phyloP scores from a whole-genome alignment of 2,329 filamentous ascomycete species.

The Phyllachora maydis region DNA sequence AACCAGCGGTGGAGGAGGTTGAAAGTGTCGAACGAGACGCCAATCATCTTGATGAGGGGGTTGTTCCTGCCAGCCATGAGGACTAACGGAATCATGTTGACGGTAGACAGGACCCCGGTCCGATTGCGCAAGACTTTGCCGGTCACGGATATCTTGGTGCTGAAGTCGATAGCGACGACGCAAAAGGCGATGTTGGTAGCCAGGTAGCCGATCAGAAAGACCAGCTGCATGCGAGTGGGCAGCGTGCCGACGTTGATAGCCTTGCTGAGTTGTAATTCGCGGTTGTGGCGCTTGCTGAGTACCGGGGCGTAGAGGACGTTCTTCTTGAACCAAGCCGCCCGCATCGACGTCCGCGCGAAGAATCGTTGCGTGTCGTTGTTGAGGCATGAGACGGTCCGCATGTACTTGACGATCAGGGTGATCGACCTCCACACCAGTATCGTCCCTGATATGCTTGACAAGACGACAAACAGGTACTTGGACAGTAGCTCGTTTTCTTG shows the following conservation, averaged over 20 bases:
- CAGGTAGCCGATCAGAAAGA: constrained; percentile 49
- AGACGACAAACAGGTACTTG: constrained; percentile 39
- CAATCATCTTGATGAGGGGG: constrained; percentile 49
- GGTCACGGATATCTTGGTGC: constrained; percentile 19
- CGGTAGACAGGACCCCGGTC: constrained; percentile 45
- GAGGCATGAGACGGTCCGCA: constrained; percentile 55
- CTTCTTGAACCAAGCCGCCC: constrained; percentile 41
- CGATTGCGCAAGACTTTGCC: constrained; percentile 39
- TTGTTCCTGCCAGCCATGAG: constrained; percentile 60
- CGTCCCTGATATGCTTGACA: constrained; percentile 38
- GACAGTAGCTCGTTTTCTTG: constrained; percentile 38
- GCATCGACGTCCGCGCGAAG: constrained; percentile 39
- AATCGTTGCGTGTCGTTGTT: constrained; percentile 64
- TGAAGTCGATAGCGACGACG: constrained; percentile 41
- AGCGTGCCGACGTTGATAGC: constrained; percentile 47
- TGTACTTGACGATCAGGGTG: constrained; percentile 40
- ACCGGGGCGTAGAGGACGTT: constrained; percentile 52
- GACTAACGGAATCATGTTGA: constrained; percentile 65
- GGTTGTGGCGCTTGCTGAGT: constrained; percentile 56
- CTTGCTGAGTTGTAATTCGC: constrained; percentile 39
- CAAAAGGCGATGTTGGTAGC: constrained; percentile 61
- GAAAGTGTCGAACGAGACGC: constrained; percentile 65
- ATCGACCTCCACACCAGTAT: constrained; percentile 48
- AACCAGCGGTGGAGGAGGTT: constrained; percentile 69
- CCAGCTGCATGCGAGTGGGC: constrained; percentile 56